Conservation (phyloP, 371 early-diverging fungal genomes). For the Neoconidiobolus thromboides region DNA sequence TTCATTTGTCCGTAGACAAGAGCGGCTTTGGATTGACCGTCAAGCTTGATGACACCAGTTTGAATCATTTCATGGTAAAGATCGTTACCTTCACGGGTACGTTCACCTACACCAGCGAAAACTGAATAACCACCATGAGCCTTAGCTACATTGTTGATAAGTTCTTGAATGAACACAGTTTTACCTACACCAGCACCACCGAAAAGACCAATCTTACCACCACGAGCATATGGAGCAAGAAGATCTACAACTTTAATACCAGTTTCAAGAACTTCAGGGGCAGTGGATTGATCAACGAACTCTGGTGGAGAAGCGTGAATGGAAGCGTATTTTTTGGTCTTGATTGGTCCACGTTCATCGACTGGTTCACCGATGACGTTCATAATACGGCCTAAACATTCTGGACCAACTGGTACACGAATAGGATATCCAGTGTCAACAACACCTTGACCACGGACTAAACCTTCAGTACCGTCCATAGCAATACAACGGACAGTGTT, state of each 20-base stretch:
- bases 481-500: slow-evolving; percentile 97
- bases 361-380: slow-evolving; percentile 97
- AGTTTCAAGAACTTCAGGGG: slow-evolving; percentile 90
- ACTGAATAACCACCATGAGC: slow-evolving; percentile 97
- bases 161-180: slow-evolving; percentile 94
- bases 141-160: slow-evolving; percentile 96
- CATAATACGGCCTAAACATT: slow-evolving; percentile 92
- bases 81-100: slow-evolving; percentile 97
- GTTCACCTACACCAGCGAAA: slow-evolving; percentile 93
- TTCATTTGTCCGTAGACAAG: slow-evolving; percentile 98
- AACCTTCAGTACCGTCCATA: slow-evolving; percentile 90
- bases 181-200: slow-evolving; percentile 99
- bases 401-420: slow-evolving; percentile 84
- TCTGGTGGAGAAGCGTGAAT: slow-evolving; percentile 90
- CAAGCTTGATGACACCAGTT: slow-evolving; percentile 87
- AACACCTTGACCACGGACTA: slow-evolving; percentile 91
- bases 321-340: slow-evolving; percentile 62
- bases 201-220: slow-evolving; percentile 97
- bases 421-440: slow-evolving; percentile 89
- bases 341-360: slow-evolving; percentile 95
- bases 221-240: slow-evolving; percentile 92
- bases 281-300: slow-evolving; percentile 91
- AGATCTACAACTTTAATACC: slow-evolving; percentile 98
- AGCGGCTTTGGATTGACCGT: slow-evolving; percentile 87
- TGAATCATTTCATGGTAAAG: slow-evolving; percentile 95